Base-by-base conservation (phyloP, 1,139 yeast species). In the Scheffersomyces titani region DNA sequence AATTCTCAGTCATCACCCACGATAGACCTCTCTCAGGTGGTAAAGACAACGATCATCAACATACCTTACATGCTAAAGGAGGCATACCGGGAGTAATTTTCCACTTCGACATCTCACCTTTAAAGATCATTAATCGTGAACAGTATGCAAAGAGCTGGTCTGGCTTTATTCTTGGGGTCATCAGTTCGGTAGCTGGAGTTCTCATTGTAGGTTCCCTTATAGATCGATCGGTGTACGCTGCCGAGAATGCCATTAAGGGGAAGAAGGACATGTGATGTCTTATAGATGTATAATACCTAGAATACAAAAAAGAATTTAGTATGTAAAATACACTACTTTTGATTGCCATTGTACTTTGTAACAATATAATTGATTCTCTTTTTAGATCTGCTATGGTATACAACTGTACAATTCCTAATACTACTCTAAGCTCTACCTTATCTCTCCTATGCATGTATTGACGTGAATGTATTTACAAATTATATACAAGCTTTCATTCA, bases 181-280 rank as follows among this genome's bases (percentile, higher is more conserved):
- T 94, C 63, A 89, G 97, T 59, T 91, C 96, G 11, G 83, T 93
- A 51, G 98, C 98, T 9, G 98, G 98, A 49, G 94, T 94, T 11
- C 79, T 94, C 59, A 94, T 97, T 55, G 93, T 94, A 20, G 98
- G 97, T 6, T 89, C 97, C 0, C 84, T 93, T 51, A 73, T 93
- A 52, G 99, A 94, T 71, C 83, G 93, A 61, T 87, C 96, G 3
- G 90, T 92, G 9, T 92, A 92, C 85, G 96, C 90, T 21, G 97
- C 97, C 1, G 94, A 92, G 70, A 86, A 86, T 70, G 92, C 88
- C 11, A 75, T 93, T 46, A 82, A 85, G 71, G 86, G 90, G 36
- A 91, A 92, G 73, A 93, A 94, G 67, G 79, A 78, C 58, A 54
- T 75, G 57, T 79, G 70, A 63, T 52, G 24, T 18, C 40, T 11